These are phyloP conservation scores for Radiomyces spectabilis DNA, from an alignment of 192 early-diverging fungal species.

Conservation along the genomic window DNA sequence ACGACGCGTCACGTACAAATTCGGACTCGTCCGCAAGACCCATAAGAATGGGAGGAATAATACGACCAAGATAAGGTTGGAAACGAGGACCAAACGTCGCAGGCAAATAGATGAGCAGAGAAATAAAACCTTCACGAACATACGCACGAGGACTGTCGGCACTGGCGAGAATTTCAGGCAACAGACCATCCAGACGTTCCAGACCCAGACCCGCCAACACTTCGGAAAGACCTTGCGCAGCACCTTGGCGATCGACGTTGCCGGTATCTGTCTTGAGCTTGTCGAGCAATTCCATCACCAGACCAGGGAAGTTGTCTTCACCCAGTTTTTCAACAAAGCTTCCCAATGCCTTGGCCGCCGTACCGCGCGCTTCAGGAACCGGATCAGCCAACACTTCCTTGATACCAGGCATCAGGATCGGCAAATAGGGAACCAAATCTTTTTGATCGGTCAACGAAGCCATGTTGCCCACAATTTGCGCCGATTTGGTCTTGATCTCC, in stretches of 20 bases:
- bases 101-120: constrained; percentile 91
- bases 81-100: constrained; percentile 91
- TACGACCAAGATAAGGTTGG: constrained; percentile 80
- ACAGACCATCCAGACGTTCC: constrained; percentile 72
- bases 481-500: constrained; percentile 88
- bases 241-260: constrained; percentile 91
- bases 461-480: constrained; percentile 99
- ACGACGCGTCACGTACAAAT: constrained; percentile 83
- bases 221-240: constrained; percentile 95
- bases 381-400: constrained; percentile 92
- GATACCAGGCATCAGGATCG: constrained; percentile 73
- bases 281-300: constrained; percentile 79
- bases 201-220: constrained; percentile 86
- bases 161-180: constrained; percentile 87
- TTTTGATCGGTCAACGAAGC: constrained; percentile 85
- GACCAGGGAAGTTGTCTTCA: constrained; percentile 86
- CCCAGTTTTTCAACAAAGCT: constrained; percentile 87
- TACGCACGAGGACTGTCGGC: constrained; percentile 58
- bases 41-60: constrained; percentile 81
- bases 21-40: constrained; percentile 96
- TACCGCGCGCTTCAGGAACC: constrained; percentile 92
- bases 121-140: constrained; percentile 96
- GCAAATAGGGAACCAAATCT: constrained; percentile 89
- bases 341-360: constrained; percentile 88
- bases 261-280: constrained; percentile 87